Evolutionary conservation across 23 red algal genomes (phyloP).

Genomic region (Cyanidioschyzon merolae): DNA sequence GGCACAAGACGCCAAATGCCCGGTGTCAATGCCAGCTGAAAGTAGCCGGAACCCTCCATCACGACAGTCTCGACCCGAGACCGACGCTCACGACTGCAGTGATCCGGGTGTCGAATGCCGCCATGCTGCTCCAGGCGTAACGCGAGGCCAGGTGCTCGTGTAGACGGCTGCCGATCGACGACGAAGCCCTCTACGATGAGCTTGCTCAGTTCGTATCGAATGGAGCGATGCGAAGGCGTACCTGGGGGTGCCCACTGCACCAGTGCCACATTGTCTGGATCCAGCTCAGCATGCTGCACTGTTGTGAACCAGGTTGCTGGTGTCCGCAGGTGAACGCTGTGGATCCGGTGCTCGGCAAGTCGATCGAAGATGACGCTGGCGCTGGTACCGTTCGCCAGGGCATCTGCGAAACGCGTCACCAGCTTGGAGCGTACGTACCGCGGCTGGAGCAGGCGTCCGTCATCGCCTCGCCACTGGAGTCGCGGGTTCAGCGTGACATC

Average conservation of each 20-base stretch:
- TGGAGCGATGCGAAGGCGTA: slow-evolving; percentile 9
- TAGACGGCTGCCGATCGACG: slow-evolving; percentile 31
- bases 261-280: slow-evolving; percentile 87
- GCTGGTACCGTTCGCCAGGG: not conserved
- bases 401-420: slow-evolving; percentile 7
- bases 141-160: slow-evolving; percentile 49
- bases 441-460: not conserved
- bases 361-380: slow-evolving; percentile 31
- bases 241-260: slow-evolving; percentile 11
- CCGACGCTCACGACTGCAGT: not conserved
- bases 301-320: slow-evolving; percentile 69
- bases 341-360: slow-evolving; percentile 36
- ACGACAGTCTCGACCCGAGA: slow-evolving; percentile 68
- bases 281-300: slow-evolving; percentile 39
- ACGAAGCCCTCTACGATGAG: slow-evolving; percentile 54
- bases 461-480: slow-evolving; percentile 3
- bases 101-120: not conserved
- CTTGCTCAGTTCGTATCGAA: slow-evolving; percentile 58
- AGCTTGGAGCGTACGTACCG: slow-evolving; percentile 26
- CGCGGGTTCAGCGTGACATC: slow-evolving; percentile 10
- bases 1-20: slow-evolving; percentile 42
- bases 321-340: slow-evolving; percentile 49
- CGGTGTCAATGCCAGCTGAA: slow-evolving; percentile 61
- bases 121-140: slow-evolving; percentile 24
- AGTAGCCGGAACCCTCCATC: slow-evolving; percentile 93